Evolutionary conservation across 1,284 basidiomycete species (phyloP).

Genomic region (Cystobasidiaceae sp.): DNA sequence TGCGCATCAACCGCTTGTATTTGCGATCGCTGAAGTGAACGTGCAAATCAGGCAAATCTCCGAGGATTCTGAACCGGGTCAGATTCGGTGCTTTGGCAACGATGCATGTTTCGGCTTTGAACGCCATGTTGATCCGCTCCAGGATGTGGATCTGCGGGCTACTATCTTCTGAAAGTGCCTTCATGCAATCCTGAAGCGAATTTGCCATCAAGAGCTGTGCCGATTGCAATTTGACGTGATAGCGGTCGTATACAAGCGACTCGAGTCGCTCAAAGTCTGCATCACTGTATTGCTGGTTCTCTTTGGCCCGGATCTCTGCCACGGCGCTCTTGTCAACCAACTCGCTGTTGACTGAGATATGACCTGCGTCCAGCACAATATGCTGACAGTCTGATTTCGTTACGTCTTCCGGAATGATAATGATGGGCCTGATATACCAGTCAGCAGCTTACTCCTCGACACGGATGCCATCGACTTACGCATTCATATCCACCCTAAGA

Average conservation of each 20-base stretch:
- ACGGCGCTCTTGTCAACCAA: conserved; percentile 79
- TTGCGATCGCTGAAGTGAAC: conserved; percentile 85
- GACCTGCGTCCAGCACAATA: conserved; percentile 91
- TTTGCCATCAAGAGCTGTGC: conserved; percentile 90
- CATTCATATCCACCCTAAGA: conserved; percentile 91
- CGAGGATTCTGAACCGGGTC: conserved; percentile 85
- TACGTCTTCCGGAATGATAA: conserved; percentile 86
- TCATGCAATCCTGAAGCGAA: conserved; percentile 73
- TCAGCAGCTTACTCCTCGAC: neutral
- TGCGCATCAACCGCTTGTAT: conserved; percentile 88
- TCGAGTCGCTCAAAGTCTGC: conserved; percentile 86
- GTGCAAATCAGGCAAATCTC: conserved; percentile 79
- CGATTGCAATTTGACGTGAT: conserved; percentile 75
- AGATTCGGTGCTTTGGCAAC: conserved; percentile 78
- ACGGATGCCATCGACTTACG: too few species aligned
- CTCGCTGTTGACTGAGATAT: conserved; percentile 87
- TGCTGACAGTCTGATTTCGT: conserved; percentile 73
- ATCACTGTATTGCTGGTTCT: conserved; percentile 77
- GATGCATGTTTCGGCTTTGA: conserved; percentile 90
- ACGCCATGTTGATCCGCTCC: conserved; percentile 86
- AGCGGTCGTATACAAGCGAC: conserved; percentile 93
- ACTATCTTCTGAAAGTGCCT: conserved; percentile 55
- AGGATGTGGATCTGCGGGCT: conserved; percentile 72
- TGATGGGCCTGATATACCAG: conserved; percentile 59
- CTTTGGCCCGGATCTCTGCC: conserved; percentile 75